These are phyloP conservation scores for Venturia asperata DNA, from an alignment of 2,329 filamentous ascomycete species.

Conservation along the genomic window DNA sequence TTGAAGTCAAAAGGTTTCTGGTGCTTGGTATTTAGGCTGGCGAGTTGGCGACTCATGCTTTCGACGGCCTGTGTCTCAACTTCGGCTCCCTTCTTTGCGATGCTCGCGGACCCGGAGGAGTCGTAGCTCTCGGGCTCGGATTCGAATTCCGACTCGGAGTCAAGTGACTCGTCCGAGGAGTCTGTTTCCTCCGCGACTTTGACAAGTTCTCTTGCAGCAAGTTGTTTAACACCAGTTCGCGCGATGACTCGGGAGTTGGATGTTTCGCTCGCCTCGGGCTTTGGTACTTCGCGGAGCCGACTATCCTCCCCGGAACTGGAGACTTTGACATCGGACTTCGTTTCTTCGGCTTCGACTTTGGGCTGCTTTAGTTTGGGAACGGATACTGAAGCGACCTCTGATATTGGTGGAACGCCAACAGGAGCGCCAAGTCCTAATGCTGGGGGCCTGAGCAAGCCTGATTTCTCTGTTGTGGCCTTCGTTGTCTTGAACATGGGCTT, in stretches of 20 bases:
- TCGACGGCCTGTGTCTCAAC: background rate
- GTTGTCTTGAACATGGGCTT: background rate
- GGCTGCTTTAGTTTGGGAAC: background rate
- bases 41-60: background rate
- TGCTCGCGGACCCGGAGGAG: background rate
- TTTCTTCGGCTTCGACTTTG: background rate
- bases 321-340: background rate
- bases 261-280: background rate
- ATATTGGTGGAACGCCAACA: background rate
- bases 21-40: background rate
- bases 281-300: background rate
- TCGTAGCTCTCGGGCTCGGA: background rate
- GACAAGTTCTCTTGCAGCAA: background rate
- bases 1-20: background rate
- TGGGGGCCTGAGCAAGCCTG: background rate
- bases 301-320: background rate
- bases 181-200: background rate
- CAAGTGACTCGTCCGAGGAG: background rate
- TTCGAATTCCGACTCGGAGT: background rate
- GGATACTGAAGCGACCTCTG: background rate
- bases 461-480: background rate
- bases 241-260: background rate
- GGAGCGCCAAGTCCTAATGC: background rate
- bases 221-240: background rate
- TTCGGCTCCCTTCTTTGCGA: background rate